phyloP scores from a whole-genome alignment of 768 basidiomycete genomes.

The Boletus insuetus region DNA sequence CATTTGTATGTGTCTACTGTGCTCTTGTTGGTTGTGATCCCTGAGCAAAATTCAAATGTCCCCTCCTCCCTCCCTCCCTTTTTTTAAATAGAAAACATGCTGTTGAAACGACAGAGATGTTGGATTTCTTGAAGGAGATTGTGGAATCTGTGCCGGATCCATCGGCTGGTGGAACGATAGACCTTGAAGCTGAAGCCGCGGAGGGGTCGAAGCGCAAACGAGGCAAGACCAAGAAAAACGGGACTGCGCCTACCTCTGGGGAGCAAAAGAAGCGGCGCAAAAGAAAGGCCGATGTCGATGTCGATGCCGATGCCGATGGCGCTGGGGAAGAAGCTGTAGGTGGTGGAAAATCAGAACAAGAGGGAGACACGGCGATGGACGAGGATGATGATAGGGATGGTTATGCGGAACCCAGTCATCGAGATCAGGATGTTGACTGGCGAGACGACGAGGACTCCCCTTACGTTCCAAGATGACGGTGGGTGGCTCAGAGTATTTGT shows the following conservation, averaged over 20 bases:
- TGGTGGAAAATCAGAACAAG: constrained; percentile 37
- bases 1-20: constrained; percentile 72
- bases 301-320: constrained; percentile 32
- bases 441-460: constrained; percentile 42
- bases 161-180: constrained; percentile 75
- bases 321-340: constrained; percentile 35
- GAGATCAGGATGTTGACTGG: constrained; percentile 44
- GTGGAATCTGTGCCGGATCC: constrained; percentile 87
- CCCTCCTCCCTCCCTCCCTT: background rate
- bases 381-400: constrained; percentile 45
- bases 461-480: constrained; percentile 37
- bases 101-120: constrained; percentile 79
- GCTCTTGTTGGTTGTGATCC: background rate
- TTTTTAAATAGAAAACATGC: constrained; percentile 74
- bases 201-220: constrained; percentile 58
- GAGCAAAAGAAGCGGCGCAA: constrained; percentile 49
- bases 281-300: constrained; percentile 40
- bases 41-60: background rate
- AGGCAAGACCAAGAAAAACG: constrained; percentile 51
- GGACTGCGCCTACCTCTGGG: constrained; percentile 32
- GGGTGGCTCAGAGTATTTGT: background rate
- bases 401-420: constrained; percentile 36
- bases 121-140: constrained; percentile 93
- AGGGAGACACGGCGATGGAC: constrained; percentile 35
- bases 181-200: constrained; percentile 59